These are phyloP conservation scores for Starmerella etchellsii DNA, from an alignment of 805 yeast species.

Conservation along the genomic window DNA sequence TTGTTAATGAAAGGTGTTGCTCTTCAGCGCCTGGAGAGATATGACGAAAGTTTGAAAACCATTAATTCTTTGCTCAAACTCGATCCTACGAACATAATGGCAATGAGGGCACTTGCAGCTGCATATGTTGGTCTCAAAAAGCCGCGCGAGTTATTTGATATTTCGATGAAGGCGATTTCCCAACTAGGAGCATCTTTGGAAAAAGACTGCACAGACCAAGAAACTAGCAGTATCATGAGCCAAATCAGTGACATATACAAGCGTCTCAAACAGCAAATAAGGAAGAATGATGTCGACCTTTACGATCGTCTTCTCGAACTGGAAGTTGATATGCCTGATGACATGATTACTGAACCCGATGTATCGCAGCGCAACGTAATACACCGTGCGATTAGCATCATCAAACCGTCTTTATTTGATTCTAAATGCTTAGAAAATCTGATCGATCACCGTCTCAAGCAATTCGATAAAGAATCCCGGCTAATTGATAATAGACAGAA, in stretches of 20 bases:
- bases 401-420: background rate
- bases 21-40: slow-evolving; percentile 31
- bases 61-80: slow-evolving; percentile 33
- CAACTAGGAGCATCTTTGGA: background rate
- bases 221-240: background rate
- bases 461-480: slow-evolving; percentile 19
- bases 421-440: too few relatives aligned
- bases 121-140: slow-evolving; percentile 19
- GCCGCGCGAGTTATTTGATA: slow-evolving; percentile 16
- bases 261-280: background rate
- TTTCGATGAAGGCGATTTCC: slow-evolving; percentile 16
- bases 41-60: slow-evolving; percentile 39
- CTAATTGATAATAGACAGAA: slow-evolving; percentile 20
- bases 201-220: background rate
- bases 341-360: background rate
- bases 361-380: background rate
- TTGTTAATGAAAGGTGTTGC: slow-evolving; percentile 54
- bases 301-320: background rate
- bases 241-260: background rate
- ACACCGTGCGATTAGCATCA: background rate
- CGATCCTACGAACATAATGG: slow-evolving; percentile 37
- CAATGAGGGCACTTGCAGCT: slow-evolving; percentile 67
- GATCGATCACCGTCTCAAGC: slow-evolving; percentile 22
- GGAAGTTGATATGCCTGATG: background rate
- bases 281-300: too few relatives aligned